phyloP scores from a whole-genome alignment of 2,329 filamentous ascomycete genomes.

The Fusarium sp. region DNA sequence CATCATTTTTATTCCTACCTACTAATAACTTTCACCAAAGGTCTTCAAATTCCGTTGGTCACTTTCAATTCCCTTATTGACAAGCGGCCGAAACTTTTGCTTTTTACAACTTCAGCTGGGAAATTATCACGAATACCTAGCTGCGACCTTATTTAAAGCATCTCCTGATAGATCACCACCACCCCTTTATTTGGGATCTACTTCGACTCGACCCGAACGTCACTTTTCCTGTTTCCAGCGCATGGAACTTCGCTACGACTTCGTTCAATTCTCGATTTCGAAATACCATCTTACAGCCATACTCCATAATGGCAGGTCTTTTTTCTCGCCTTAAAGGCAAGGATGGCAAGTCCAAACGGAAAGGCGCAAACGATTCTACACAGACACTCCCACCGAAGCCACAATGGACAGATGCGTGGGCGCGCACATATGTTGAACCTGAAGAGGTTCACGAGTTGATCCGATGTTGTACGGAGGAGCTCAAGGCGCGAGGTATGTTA shows the following conservation, averaged over 20 bases:
- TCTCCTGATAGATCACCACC: conserved; percentile 30
- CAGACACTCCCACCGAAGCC: conserved; percentile 74
- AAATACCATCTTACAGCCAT: conserved; percentile 18
- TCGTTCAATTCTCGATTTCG: conserved; percentile 23
- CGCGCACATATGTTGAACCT: conserved; percentile 82
- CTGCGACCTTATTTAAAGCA: conserved; percentile 6
- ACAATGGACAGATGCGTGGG: conserved; percentile 89
- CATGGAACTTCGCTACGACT: conserved; percentile 28
- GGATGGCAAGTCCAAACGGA: conserved; percentile 77
- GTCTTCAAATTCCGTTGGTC: conserved; percentile 1
- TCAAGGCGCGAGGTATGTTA: conserved; percentile 90
- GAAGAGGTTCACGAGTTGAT: conserved; percentile 93
- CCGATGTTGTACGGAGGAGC: conserved; percentile 85
- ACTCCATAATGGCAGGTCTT: conserved; percentile 66
- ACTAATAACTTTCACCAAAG: conserved; percentile 16
- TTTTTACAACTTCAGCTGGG: conserved; percentile 32
- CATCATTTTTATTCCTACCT: conserved; percentile 18
- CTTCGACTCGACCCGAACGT: conserved; percentile 31
- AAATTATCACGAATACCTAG: conserved; percentile 29
- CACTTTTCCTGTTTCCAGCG: conserved; percentile 22
- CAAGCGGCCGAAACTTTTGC: conserved; percentile 25
- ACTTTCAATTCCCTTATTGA: conserved; percentile 4
- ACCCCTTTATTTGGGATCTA: conserved; percentile 37
- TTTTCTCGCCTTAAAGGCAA: conserved; percentile 80
- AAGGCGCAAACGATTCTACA: conserved; percentile 67